Evolutionary conservation across 768 basidiomycete species (phyloP).

Genomic region (Holtermannia corniformis): DNA sequence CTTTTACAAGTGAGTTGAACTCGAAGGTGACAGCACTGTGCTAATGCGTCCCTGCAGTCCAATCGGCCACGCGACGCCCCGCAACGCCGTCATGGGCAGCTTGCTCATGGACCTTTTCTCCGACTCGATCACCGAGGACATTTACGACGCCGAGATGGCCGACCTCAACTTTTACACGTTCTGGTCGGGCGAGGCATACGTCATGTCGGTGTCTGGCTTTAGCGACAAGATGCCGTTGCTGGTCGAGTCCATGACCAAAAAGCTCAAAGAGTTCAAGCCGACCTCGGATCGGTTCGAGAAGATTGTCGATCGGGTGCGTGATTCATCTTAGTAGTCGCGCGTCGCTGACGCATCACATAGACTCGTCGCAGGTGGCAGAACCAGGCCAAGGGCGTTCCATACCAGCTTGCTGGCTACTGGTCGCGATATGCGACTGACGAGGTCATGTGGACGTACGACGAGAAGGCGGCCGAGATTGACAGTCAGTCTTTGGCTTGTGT

Average conservation of each 20-base stretch:
- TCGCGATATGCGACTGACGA: slow-evolving; percentile 59
- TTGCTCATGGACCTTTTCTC: slow-evolving; percentile 77
- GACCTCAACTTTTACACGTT: slow-evolving; percentile 67
- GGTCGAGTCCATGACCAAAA: slow-evolving; percentile 60
- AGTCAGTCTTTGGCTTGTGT: slow-evolving; percentile 44
- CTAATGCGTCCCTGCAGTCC: slow-evolving; percentile 31
- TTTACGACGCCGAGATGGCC: slow-evolving; percentile 87
- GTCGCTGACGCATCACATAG: slow-evolving; percentile 42
- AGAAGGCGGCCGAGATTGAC: slow-evolving; percentile 63
- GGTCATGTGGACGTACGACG: slow-evolving; percentile 63
- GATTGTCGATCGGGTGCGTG: slow-evolving; percentile 69
- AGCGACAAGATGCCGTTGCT: slow-evolving; percentile 79
- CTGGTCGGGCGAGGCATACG: slow-evolving; percentile 57
- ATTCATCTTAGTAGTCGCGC: not conserved
- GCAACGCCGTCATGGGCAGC: slow-evolving; percentile 65
- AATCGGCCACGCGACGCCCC: slow-evolving; percentile 47
- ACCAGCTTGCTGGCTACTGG: slow-evolving; percentile 68
- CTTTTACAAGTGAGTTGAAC: slow-evolving; percentile 26
- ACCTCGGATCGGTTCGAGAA: slow-evolving; percentile 64
- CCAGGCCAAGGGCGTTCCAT: slow-evolving; percentile 75
- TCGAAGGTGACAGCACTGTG: not conserved
- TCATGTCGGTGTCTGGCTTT: slow-evolving; percentile 66
- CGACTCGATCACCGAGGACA: slow-evolving; percentile 79
- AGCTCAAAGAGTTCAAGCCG: slow-evolving; percentile 56
- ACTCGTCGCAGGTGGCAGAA: slow-evolving; percentile 71